Evolutionary conservation across 2,329 filamentous ascomycete genomes (phyloP).

Genomic region (Penicillium olsonii): DNA sequence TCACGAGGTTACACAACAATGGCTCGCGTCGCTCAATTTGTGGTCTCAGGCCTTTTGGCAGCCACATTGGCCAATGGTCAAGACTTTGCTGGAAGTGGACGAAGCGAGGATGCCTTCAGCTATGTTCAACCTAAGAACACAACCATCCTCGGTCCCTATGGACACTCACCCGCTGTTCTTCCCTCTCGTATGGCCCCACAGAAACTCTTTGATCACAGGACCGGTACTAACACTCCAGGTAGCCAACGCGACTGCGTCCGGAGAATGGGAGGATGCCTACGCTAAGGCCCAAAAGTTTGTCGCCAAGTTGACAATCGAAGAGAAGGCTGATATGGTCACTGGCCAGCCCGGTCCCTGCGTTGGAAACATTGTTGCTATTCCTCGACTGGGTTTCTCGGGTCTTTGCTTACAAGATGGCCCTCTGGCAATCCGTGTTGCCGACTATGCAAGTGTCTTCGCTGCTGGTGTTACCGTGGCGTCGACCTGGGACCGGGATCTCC

Average conservation of each 20-base stretch:
- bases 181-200: constrained; percentile 2
- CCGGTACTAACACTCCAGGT: neutral
- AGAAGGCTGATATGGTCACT: constrained; percentile 32
- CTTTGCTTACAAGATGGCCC: constrained; percentile 35
- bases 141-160: constrained; percentile 6
- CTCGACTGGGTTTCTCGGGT: constrained; percentile 30
- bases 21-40: constrained; percentile 1
- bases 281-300: constrained; percentile 16
- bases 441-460: constrained; percentile 72
- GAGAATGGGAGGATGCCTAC: constrained; percentile 3
- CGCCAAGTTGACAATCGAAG: constrained; percentile 22
- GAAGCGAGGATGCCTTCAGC: constrained; percentile 8
- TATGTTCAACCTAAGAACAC: constrained; percentile 10
- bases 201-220: no score
- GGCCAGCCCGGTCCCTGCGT: constrained; percentile 32
- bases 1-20: neutral
- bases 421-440: constrained; percentile 63
- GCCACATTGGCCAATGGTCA: constrained; percentile 5
- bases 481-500: constrained; percentile 58
- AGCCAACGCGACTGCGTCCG: constrained; percentile 5
- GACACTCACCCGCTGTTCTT: constrained; percentile 8
- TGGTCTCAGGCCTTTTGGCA: constrained; percentile 9
- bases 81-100: constrained; percentile 2
- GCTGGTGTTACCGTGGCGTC: constrained; percentile 71
- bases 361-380: constrained; percentile 34